Conservation (phyloP, 2,329 filamentous ascomycete species). For the Ophiostoma australiae region DNA sequence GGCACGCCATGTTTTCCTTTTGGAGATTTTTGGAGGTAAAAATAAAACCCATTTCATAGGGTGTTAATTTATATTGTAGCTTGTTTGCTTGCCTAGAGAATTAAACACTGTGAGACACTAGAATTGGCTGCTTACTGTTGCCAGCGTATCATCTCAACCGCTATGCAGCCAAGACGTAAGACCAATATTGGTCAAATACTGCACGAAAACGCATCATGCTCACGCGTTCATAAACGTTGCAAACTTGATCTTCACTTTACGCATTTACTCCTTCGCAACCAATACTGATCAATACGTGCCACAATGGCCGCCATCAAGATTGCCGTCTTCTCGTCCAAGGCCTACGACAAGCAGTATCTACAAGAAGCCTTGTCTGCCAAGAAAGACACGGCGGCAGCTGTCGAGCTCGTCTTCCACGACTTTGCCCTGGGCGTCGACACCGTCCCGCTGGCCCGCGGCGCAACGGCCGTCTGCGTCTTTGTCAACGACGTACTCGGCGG, state of each 20-base stretch:
- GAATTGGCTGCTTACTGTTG: background rate
- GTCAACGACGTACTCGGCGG: conserved; percentile 58
- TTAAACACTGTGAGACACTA: background rate
- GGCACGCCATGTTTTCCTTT: too few species aligned
- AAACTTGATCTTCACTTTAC: background rate
- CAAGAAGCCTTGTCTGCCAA: conserved; percentile 42
- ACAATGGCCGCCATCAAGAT: conserved; percentile 13
- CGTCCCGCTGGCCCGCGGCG: conserved; percentile 47
- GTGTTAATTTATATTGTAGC: too few species aligned
- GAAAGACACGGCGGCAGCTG: conserved; percentile 27
- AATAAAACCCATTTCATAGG: too few species aligned
- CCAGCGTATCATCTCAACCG: background rate
- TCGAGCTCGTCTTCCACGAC: conserved; percentile 54
- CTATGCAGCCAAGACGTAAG: background rate
- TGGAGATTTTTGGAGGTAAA: too few species aligned
- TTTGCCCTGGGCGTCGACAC: conserved; percentile 54
- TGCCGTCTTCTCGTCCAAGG: conserved; percentile 16
- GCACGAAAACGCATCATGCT: background rate
- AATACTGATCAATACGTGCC: background rate
- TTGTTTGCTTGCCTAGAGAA: background rate
- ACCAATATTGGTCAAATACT: background rate
- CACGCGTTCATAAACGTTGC: background rate
- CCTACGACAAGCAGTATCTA: conserved; percentile 41
- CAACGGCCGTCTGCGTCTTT: conserved; percentile 60
- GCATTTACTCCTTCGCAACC: background rate